Conservation (phyloP, 2,329 filamentous ascomycete species). For the Fusarium musae region DNA sequence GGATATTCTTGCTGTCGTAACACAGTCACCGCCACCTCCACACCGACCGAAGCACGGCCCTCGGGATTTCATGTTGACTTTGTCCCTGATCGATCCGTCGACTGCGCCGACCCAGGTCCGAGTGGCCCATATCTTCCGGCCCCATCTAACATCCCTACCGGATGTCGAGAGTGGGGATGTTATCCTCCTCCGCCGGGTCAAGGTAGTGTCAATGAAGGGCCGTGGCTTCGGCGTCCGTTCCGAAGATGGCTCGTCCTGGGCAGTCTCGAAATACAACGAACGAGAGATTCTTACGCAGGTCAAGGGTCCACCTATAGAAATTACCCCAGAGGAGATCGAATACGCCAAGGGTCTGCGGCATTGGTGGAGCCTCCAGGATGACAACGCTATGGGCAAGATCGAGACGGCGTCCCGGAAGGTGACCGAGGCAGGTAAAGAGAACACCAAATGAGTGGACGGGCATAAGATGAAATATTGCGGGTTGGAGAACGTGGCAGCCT, state of each 20-base stretch:
- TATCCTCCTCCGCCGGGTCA: constrained; percentile 67
- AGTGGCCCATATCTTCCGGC: constrained; percentile 68
- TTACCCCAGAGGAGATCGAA: constrained; percentile 59
- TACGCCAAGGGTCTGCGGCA: constrained; percentile 61
- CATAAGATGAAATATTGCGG: background rate
- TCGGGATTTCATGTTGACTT: constrained; percentile 68
- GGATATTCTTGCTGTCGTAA: constrained; percentile 66
- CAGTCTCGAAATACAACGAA: constrained; percentile 64
- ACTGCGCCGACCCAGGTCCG: constrained; percentile 60
- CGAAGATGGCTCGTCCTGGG: constrained; percentile 69
- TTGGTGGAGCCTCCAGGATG: constrained; percentile 63
- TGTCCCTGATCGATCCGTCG: constrained; percentile 67
- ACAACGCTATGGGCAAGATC: constrained; percentile 58
- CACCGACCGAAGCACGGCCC: constrained; percentile 67
- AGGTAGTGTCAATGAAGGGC: constrained; percentile 62
- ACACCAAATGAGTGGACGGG: constrained; percentile 38
- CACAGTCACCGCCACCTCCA: constrained; percentile 61
- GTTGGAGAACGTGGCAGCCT: constrained; percentile 17
- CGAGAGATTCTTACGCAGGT: constrained; percentile 61
- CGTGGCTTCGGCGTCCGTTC: constrained; percentile 66
- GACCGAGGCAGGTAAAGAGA: constrained; percentile 44
- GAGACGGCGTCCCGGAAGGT: constrained; percentile 57
- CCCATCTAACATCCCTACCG: constrained; percentile 67
- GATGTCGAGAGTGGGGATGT: constrained; percentile 66
- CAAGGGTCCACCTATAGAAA: constrained; percentile 69